phyloP scores from a whole-genome alignment of 441 rosid genomes.

The Gossypium davidsonii region DNA sequence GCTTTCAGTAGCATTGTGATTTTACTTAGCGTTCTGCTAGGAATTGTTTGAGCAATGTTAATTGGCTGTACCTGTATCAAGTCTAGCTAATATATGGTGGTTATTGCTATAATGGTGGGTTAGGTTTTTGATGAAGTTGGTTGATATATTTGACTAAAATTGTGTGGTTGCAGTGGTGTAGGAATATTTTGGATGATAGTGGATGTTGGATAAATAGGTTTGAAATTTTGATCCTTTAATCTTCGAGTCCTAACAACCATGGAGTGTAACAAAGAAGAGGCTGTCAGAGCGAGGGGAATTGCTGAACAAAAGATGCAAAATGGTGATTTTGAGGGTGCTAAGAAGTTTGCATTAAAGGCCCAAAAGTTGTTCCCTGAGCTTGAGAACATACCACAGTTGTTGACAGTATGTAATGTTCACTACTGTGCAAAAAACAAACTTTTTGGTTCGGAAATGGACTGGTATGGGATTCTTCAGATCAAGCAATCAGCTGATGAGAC shows the following conservation, averaged over 20 bases:
- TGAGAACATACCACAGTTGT: conserved; percentile 38
- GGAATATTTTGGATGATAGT: not conserved
- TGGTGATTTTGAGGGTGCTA: conserved; percentile 45
- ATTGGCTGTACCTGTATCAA: not conserved
- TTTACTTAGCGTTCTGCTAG: not conserved
- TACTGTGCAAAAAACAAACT: conserved; percentile 40
- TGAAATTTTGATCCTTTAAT: not conserved
- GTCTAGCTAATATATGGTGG: not conserved
- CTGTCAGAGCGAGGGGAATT: conserved; percentile 36
- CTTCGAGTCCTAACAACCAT: conserved; percentile 18
- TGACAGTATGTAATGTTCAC: conserved; percentile 54
- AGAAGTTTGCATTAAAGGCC: conserved; percentile 37
- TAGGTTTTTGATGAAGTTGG: not conserved
- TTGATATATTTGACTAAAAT: not conserved
- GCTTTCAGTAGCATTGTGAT: not conserved
- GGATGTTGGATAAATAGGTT: not conserved
- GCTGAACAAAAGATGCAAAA: conserved; percentile 43
- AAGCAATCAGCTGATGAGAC: conserved; percentile 38
- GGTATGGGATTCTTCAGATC: conserved; percentile 61
- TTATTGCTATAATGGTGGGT: not conserved
- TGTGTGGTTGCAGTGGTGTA: not conserved
- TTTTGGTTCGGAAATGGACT: conserved; percentile 38
- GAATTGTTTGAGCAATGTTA: not conserved
- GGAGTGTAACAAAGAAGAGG: conserved; percentile 78
- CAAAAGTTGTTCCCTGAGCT: conserved; percentile 48